Conservation (phyloP, 2,329 filamentous ascomycete genomes). For the Epichloe brachyelytri region DNA sequence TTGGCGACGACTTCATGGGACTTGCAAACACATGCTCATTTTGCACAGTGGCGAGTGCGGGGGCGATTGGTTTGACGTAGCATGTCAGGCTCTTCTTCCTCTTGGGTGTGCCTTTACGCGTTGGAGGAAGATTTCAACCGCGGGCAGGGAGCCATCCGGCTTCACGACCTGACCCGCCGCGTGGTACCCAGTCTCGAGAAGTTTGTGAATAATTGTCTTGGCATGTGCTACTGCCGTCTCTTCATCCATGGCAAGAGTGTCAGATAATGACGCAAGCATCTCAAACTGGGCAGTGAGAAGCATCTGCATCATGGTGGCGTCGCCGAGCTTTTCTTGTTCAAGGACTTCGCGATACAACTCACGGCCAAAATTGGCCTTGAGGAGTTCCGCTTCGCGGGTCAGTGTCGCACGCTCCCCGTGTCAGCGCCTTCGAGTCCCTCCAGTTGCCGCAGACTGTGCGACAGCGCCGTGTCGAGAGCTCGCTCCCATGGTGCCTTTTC, state of each 20-base stretch:
- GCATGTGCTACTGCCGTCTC: constrained; percentile 72
- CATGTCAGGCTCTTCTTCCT: constrained; percentile 42
- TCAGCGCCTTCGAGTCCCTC: constrained; percentile 40
- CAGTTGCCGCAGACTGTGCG: constrained; percentile 72
- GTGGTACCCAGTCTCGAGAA: constrained; percentile 63
- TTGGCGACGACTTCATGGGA: constrained; percentile 67
- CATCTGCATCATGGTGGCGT: constrained; percentile 66
- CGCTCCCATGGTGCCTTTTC: constrained; percentile 78
- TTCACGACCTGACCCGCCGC: constrained; percentile 78
- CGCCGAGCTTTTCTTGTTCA: constrained; percentile 72
- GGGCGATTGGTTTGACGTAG: constrained; percentile 29
- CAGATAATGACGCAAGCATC: constrained; percentile 69
- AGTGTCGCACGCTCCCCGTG: constrained; percentile 55
- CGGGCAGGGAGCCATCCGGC: constrained; percentile 57
- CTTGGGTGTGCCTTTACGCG: constrained; percentile 64
- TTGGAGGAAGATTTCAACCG: constrained; percentile 56
- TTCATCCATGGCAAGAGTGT: constrained; percentile 71
- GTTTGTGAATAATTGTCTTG: constrained; percentile 59
- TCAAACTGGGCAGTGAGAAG: constrained; percentile 87
- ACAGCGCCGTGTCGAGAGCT: constrained; percentile 72
- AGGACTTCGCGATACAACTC: constrained; percentile 66
- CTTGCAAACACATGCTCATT: constrained; percentile 19
- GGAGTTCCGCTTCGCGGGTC: constrained; percentile 68
- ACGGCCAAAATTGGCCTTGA: constrained; percentile 70
- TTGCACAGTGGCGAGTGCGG: constrained; percentile 27